Evolutionary conservation across 805 yeast species (phyloP).

Genomic region (Saturnispora zaruensis): DNA sequence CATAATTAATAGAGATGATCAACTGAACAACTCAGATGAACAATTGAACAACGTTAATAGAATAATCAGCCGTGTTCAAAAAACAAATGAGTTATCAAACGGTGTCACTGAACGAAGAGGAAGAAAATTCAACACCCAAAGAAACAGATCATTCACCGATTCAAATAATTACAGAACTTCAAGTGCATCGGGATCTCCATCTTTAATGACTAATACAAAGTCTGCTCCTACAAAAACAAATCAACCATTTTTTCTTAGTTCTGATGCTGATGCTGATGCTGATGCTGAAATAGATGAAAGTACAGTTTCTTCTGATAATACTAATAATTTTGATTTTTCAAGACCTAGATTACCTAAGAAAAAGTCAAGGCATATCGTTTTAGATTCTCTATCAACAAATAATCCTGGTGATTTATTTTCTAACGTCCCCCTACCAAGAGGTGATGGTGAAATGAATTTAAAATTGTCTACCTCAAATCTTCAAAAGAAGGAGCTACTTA

Average conservation of each 20-base stretch:
- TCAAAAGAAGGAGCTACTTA: slow-evolving; percentile 24
- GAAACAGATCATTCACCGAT: not conserved
- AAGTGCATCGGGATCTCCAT: slow-evolving; percentile 1
- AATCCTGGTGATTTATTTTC: slow-evolving; percentile 85
- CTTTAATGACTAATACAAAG: not conserved
- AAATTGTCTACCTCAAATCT: slow-evolving; percentile 3
- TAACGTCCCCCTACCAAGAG: slow-evolving; percentile 52
- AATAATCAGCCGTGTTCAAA: not conserved
- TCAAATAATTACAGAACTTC: not conserved
- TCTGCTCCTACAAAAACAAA: not conserved
- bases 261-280: slow-evolving; percentile 1
- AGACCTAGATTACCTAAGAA: not conserved
- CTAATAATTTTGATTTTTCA: not conserved
- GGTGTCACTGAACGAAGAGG: not conserved
- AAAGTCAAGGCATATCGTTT: slow-evolving; percentile 39
- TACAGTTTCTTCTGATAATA: slow-evolving; percentile 3
- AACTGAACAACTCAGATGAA: not conserved
- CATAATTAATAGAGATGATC: not conserved
- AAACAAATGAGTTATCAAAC: not conserved
- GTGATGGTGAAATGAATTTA: slow-evolving; percentile 5
- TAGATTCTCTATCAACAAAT: slow-evolving; percentile 46
- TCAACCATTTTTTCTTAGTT: slow-evolving; percentile 9
- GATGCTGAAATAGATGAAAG: slow-evolving; percentile 23
- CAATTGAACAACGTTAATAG: not conserved
- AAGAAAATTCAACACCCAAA: not conserved